A percentile compares a stretch with the other conserved stretches of the same genome.
Evolutionary conservation across 2,329 filamentous ascomycete species (phyloP).

Genomic region (Metarhizium sp.): DNA sequence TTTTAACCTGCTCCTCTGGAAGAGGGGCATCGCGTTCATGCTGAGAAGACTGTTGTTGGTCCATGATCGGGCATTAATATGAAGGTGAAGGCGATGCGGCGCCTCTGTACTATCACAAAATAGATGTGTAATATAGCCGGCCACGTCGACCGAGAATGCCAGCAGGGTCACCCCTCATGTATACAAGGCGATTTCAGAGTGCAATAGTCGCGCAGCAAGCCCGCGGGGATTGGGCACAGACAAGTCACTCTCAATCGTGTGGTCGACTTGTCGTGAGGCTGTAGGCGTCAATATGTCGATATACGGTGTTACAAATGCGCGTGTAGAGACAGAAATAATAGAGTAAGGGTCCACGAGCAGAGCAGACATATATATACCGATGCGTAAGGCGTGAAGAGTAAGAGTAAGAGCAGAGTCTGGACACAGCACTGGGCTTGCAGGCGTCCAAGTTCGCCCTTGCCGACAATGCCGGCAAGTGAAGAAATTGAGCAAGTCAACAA

Average conservation of each 20-base stretch:
- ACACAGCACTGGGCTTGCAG: background rate
- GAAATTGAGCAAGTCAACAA: background rate
- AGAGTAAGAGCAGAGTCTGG: background rate
- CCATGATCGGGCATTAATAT: background rate
- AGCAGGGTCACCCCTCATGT: background rate
- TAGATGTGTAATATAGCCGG: background rate
- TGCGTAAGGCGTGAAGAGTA: background rate
- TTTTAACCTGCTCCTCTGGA: background rate
- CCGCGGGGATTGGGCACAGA: background rate
- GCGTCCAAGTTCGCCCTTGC: background rate
- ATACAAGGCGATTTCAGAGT: background rate
- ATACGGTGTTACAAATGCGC: background rate
- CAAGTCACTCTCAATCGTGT: background rate
- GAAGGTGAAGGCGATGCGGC: background rate
- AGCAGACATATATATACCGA: background rate
- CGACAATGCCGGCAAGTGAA: background rate
- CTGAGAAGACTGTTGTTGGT: background rate
- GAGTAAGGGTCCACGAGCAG: background rate
- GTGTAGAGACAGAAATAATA: background rate
- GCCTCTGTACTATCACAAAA: background rate
- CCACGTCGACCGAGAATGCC: background rate
- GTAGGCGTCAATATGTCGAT: background rate
- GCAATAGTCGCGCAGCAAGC: background rate
- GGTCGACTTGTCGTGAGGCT: background rate
- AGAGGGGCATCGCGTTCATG: background rate